phyloP scores from a whole-genome alignment of 2,329 filamentous ascomycete genomes.

The Chaetomium sp. region DNA sequence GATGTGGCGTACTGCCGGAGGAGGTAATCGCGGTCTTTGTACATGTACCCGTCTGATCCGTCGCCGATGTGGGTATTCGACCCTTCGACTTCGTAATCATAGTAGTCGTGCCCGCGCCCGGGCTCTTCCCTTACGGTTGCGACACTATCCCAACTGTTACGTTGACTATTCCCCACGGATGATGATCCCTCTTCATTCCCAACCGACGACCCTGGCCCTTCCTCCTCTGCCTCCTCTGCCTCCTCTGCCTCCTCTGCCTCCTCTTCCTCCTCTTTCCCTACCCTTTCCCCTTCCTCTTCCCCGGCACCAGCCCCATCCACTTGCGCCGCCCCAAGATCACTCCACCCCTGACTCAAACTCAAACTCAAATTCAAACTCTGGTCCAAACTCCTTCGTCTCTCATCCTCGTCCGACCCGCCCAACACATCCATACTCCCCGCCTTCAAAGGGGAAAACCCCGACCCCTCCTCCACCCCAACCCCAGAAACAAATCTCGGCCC shows the following conservation, averaged over 20 bases:
- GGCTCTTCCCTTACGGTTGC: not conserved
- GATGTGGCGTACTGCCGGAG: not conserved
- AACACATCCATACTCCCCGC: not conserved
- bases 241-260: not conserved
- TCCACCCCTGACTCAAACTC: not conserved
- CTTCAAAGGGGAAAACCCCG: not conserved
- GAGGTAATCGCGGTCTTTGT: not conserved
- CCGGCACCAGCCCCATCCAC: not conserved
- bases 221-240: not conserved
- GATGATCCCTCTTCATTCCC: not conserved
- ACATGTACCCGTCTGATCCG: constrained; percentile 1
- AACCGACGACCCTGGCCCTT: not conserved
- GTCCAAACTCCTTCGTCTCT: not conserved
- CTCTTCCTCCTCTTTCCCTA: not conserved
- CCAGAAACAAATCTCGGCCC: not conserved
- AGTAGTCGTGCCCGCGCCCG: not conserved
- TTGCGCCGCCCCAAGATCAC: not conserved
- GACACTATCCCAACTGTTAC: constrained; percentile 3
- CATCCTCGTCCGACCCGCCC: not conserved
- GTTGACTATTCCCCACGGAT: not conserved
- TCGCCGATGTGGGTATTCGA: constrained; percentile 2
- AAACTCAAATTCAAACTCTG: not conserved
- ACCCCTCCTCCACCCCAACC: not conserved
- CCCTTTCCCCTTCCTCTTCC: not conserved
- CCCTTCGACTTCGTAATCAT: constrained; percentile 4